Evolutionary conservation across 1,284 basidiomycete species (phyloP).

Genomic region (Ustilago cynodontis): DNA sequence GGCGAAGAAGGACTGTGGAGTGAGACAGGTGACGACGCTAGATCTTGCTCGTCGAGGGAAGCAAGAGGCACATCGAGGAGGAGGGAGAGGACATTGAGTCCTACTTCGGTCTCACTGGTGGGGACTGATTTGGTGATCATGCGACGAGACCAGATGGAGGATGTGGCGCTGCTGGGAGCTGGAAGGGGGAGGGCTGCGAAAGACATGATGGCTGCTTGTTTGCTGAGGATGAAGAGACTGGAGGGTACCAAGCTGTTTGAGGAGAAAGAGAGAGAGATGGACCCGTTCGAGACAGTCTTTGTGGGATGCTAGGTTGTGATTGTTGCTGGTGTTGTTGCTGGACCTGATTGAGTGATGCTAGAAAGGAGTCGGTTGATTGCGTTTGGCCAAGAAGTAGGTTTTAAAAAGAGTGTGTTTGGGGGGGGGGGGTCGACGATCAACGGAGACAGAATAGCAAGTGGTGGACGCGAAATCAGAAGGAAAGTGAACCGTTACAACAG

Average conservation of each 20-base stretch:
- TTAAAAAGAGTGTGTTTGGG: conserved; percentile 5
- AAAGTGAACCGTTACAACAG: conserved; percentile 12
- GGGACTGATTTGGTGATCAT: conserved; percentile 31
- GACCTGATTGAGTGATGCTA: not conserved
- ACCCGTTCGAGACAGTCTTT: not conserved
- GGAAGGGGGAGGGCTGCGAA: conserved; percentile 4
- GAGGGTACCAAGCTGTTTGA: conserved; percentile 11
- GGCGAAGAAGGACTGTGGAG: conserved; percentile 10
- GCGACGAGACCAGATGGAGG: conserved; percentile 43
- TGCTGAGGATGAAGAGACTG: conserved; percentile 3
- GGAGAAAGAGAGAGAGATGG: conserved; percentile 7
- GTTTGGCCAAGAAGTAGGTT: not conserved
- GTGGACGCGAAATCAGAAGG: conserved; percentile 3
- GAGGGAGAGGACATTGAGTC: conserved; percentile 43
- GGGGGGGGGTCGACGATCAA: not conserved
- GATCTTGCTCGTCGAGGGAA: conserved; percentile 18
- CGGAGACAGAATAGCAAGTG: not conserved
- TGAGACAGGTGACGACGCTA: conserved; percentile 11
- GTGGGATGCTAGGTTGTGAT: not conserved
- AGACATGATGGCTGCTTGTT: conserved; percentile 15
- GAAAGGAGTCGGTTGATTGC: not conserved
- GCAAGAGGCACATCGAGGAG: conserved; percentile 34
- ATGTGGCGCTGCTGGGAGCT: conserved; percentile 10
- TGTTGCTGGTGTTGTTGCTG: not conserved
- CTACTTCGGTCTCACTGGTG: conserved; percentile 26